phyloP scores from a whole-genome alignment of 116 monocot genomes.

The Iris pallida region DNA sequence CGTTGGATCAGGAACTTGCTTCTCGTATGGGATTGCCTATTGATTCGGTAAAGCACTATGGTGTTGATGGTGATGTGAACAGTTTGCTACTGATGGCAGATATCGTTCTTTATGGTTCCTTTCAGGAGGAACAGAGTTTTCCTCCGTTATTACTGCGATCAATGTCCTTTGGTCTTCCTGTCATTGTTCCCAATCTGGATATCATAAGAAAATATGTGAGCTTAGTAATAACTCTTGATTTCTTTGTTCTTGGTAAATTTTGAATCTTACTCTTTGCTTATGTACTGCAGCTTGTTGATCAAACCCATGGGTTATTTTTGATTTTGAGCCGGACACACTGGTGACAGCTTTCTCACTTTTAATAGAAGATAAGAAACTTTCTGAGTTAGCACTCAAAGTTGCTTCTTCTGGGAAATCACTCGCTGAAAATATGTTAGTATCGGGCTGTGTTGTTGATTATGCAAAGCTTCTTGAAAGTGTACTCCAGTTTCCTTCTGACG shows the following conservation, averaged over 20 bases:
- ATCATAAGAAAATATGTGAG: slow-evolving; percentile 80
- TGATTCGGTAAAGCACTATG: slow-evolving; percentile 55
- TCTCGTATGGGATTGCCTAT: slow-evolving; percentile 51
- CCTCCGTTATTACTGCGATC: slow-evolving; percentile 68
- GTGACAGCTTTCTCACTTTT: slow-evolving; percentile 43
- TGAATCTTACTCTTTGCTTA: too few species aligned
- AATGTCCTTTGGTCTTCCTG: slow-evolving; percentile 73
- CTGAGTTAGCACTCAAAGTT: slow-evolving; percentile 36
- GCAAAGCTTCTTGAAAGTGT: slow-evolving; percentile 79
- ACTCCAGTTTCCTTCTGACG: slow-evolving; percentile 75
- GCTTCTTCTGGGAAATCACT: slow-evolving; percentile 42
- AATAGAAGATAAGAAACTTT: slow-evolving; percentile 46
- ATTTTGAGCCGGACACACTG: slow-evolving; percentile 16
- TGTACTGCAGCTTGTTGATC: slow-evolving; percentile 54
- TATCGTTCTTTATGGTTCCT: slow-evolving; percentile 72
- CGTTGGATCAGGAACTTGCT: slow-evolving; percentile 54
- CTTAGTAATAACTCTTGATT: not conserved
- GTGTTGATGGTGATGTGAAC: slow-evolving; percentile 61
- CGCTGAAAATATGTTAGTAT: slow-evolving; percentile 64
- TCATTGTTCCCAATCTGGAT: slow-evolving; percentile 70
- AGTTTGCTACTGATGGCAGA: slow-evolving; percentile 56
- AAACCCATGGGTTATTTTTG: slow-evolving; percentile 60
- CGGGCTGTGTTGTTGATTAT: slow-evolving; percentile 52
- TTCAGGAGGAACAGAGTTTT: slow-evolving; percentile 76
- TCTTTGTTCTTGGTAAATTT: too few species aligned